Conservation (phyloP, 176 grass and related monocot species). For the Hsuehochloa calcarea region DNA sequence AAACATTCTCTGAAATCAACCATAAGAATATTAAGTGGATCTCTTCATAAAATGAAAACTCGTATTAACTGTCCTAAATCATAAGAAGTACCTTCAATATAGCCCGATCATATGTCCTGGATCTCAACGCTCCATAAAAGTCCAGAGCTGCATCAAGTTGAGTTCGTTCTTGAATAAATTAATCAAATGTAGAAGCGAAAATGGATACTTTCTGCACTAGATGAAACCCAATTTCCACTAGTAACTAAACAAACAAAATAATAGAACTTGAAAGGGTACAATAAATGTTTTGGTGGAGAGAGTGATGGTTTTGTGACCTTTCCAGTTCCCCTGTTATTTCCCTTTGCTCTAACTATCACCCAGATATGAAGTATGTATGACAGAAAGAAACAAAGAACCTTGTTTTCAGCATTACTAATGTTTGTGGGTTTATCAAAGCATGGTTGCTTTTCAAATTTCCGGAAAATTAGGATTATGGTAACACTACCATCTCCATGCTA, state of each 20-base stretch:
- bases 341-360: background rate
- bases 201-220: background rate
- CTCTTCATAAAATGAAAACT: background rate
- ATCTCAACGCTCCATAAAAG: conserved; percentile 91
- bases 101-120: conserved; percentile 79
- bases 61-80: background rate
- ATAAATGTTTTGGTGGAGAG: background rate
- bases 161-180: conserved; percentile 16
- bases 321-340: background rate
- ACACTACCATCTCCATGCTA: background rate
- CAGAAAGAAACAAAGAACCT: background rate
- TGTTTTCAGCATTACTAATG: background rate
- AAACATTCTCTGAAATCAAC: background rate
- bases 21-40: background rate
- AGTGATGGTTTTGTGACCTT: background rate
- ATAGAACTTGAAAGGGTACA: background rate
- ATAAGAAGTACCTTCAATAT: conserved; percentile 66
- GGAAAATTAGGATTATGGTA: background rate
- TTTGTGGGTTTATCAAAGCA: background rate
- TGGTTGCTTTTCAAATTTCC: background rate
- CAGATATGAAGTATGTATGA: background rate
- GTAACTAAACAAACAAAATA: background rate
- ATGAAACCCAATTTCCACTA: background rate
- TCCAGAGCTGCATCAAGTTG: conserved; percentile 68
- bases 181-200: background rate